Evolutionary conservation across 2,329 filamentous ascomycete genomes (phyloP).

Genomic region (Cyphellophora attinorum): DNA sequence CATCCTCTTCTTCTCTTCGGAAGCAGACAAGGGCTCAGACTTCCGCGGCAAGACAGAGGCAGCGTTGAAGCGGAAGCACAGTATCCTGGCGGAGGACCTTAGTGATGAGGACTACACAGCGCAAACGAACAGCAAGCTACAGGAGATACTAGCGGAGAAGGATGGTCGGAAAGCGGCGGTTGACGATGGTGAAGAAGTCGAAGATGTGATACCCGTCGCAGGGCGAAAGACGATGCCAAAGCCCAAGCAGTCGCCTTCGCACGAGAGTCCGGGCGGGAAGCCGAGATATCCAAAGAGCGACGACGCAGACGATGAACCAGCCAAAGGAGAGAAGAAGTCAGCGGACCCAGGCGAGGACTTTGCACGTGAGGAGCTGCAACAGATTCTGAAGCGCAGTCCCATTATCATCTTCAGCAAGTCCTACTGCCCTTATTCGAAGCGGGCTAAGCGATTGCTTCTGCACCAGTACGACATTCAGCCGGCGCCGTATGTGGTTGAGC

Average conservation of each 20-base stretch:
- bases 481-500: conserved; percentile 76
- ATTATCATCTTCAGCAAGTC: conserved; percentile 94
- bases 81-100: conserved; percentile 13
- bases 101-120: conserved; percentile 16
- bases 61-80: conserved; percentile 12
- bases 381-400: conserved; percentile 77
- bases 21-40: conserved; percentile 5
- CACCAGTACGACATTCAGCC: conserved; percentile 78
- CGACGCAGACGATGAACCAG: conserved; percentile 2
- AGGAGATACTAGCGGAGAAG: conserved; percentile 13
- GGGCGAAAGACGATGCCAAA: conserved; percentile 41
- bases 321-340: conserved; percentile 21
- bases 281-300: conserved; percentile 13
- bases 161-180: conserved; percentile 2
- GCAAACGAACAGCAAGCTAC: conserved; percentile 15
- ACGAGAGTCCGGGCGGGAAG: conserved; percentile 7
- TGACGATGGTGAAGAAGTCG: conserved; percentile 18
- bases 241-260: conserved; percentile 36
- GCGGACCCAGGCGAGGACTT: conserved; percentile 44
- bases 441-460: conserved; percentile 76
- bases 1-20: conserved; percentile 15
- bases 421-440: conserved; percentile 78
- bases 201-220: conserved; percentile 41
- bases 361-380: conserved; percentile 62
- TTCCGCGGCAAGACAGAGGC: conserved; percentile 17